Evolutionary conservation across 352 stramenopile genomes (phyloP).

Genomic region (Pythium oligandrum): DNA sequence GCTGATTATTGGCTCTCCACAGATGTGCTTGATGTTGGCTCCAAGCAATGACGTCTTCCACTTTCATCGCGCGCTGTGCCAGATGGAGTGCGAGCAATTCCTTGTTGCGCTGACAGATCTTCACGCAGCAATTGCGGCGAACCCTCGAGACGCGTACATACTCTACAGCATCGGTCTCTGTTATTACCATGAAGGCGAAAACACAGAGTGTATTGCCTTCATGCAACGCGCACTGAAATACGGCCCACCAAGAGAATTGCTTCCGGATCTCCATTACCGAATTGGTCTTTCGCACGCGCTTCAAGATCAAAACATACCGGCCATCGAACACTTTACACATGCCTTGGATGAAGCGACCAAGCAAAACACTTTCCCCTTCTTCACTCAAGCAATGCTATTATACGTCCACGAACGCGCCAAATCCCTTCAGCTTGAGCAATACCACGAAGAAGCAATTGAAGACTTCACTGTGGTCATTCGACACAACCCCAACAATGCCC

Average conservation of each 20-base stretch:
- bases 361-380: neutral
- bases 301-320: constrained; percentile 40
- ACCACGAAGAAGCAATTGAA: constrained; percentile 59
- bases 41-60: constrained; percentile 56
- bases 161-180: constrained; percentile 65
- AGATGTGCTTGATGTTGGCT: constrained; percentile 34
- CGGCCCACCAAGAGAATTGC: constrained; percentile 20
- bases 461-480: constrained; percentile 72
- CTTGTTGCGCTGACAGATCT: constrained; percentile 48
- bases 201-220: constrained; percentile 39
- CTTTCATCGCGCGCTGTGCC: constrained; percentile 59
- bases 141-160: constrained; percentile 27
- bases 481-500: constrained; percentile 73
- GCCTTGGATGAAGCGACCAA: constrained; percentile 24
- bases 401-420: constrained; percentile 80
- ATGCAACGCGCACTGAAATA: constrained; percentile 34
- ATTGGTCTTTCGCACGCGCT: constrained; percentile 58
- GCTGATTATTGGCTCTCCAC: neutral
- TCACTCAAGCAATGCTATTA: constrained; percentile 14
- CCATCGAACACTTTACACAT: constrained; percentile 66
- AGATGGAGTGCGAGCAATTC: constrained; percentile 49
- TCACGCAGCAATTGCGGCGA: constrained; percentile 30
- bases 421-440: constrained; percentile 65
- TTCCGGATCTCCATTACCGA: constrained; percentile 70
- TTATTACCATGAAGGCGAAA: constrained; percentile 48